These are phyloP conservation scores for Flueggea neowawraea DNA, from an alignment of 441 rosid species.

Conservation along the genomic window DNA sequence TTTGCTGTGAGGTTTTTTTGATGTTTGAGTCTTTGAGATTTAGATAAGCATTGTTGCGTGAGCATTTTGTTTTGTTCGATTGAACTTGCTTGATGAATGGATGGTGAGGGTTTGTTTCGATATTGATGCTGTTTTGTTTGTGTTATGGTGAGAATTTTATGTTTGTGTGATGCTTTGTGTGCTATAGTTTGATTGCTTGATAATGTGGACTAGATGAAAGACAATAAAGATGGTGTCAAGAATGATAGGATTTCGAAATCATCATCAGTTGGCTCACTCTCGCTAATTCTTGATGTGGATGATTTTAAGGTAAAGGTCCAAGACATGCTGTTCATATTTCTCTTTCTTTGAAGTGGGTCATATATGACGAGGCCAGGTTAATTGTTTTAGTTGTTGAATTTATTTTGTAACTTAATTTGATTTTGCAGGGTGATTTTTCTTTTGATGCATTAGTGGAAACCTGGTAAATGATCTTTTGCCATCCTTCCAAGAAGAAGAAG, in stretches of 20 bases:
- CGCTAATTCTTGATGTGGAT: constrained; percentile 83
- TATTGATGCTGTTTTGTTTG: neutral
- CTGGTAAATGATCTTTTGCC: constrained; percentile 88
- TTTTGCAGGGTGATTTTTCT: constrained; percentile 86
- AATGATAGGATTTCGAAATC: constrained; percentile 47
- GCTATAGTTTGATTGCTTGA: constrained; percentile 4
- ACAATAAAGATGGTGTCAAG: constrained; percentile 45
- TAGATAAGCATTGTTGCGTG: neutral
- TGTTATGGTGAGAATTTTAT: neutral
- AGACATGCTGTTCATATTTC: neutral
- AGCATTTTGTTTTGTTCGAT: neutral
- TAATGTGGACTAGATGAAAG: constrained; percentile 52
- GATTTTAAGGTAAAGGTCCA: constrained; percentile 80
- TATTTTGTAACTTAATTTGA: constrained; percentile 4
- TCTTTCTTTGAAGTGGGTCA: neutral
- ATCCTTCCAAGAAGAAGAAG: constrained; percentile 83
- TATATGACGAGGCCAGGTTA: neutral
- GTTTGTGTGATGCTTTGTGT: constrained; percentile 2
- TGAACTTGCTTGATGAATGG: neutral
- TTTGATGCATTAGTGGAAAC: constrained; percentile 93
- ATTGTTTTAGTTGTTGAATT: neutral
- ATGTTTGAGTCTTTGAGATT: neutral
- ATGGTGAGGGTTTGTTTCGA: neutral
- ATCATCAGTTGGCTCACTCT: constrained; percentile 56
- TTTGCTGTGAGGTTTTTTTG: neutral